Evolutionary conservation across 1,284 basidiomycete species (phyloP), one percentile per base, ranked within the genome.

Genomic region (Boletus smithii): DNA sequence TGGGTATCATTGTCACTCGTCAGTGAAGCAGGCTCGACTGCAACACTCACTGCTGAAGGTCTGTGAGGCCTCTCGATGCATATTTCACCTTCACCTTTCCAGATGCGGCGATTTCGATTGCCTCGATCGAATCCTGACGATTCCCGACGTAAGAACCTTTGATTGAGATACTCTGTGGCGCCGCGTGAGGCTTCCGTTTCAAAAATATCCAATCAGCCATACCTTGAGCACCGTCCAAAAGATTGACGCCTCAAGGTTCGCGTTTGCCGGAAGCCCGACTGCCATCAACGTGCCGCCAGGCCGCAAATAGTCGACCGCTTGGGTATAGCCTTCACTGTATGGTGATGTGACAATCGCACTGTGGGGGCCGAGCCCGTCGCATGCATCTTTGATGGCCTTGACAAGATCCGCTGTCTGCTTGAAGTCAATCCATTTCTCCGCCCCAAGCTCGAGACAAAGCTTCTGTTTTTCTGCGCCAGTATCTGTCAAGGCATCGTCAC

Each of bases 351-450:
- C 78, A 51, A 92, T 66, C 0, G 86, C 79, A 10, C 83, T 80
- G 61, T 94, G 89, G 1, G 89, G 81, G 29, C 91, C 90, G 8
- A 72, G 64, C 1, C 88, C 90, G 46, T 76, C 87, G 0, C 85
- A 86, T 1, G 78, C 76, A 8, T 71, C 76, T 63, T 79, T 74
- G 53, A 91, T 75, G 26, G 81, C 83, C 32, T 66, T 69, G 26
- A 84, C 78, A 46, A 88, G 70, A 58, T 88, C 73, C 48, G 77
- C 73, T 11, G 71, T 73, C 61, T 77, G 74, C 56, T 75, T 80
- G 73, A 90, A 92, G 71, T 95, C 90, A 55, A 94, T 76, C 79
- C 85, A 93, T 43, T 74, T 74, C 55, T 88, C 82, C 0, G 88
- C 88, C 36, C 91, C 91, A 44, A 92, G 81, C 23, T 75, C 68